phyloP scores from a whole-genome alignment of 139 green algal species.

The Picochlorum sp. region DNA sequence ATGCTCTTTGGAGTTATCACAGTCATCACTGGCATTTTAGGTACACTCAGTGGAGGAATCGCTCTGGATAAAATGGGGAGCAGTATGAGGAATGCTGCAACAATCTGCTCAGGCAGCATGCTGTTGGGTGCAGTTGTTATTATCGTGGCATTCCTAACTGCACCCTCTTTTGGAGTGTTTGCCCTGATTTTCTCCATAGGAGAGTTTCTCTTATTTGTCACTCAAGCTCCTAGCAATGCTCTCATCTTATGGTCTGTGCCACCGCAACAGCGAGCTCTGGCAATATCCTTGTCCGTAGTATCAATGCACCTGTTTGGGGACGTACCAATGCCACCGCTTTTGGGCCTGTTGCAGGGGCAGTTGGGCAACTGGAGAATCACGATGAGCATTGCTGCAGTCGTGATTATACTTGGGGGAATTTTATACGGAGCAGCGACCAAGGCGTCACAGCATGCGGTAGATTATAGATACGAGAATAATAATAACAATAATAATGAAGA shows the following conservation, averaged over 20 bases:
- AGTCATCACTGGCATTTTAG: constrained; percentile 67
- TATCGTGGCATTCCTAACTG: constrained; percentile 40
- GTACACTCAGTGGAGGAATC: constrained; percentile 62
- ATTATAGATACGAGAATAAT: neutral
- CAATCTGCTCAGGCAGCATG: constrained; percentile 40
- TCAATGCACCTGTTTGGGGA: constrained; percentile 86
- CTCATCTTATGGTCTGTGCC: constrained; percentile 83
- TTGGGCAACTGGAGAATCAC: constrained; percentile 29
- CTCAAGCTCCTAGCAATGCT: constrained; percentile 66
- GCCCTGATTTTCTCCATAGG: constrained; percentile 45
- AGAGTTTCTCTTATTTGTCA: constrained; percentile 57
- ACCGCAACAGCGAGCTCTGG: constrained; percentile 57
- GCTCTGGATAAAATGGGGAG: constrained; percentile 64
- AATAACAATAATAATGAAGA: too few species aligned
- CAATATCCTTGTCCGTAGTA: constrained; percentile 67
- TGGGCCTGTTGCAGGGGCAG: constrained; percentile 62
- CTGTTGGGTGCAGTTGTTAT: constrained; percentile 39
- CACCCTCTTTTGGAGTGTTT: constrained; percentile 36
- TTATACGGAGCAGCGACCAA: neutral
- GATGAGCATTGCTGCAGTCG: neutral
- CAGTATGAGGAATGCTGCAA: constrained; percentile 43
- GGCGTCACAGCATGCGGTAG: neutral
- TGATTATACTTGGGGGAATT: neutral
- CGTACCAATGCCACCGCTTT: constrained; percentile 78
- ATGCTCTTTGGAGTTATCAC: constrained; percentile 80